Evolutionary conservation across 2,329 filamentous ascomycete species (phyloP).

Genomic region (Orbilia quercus): DNA sequence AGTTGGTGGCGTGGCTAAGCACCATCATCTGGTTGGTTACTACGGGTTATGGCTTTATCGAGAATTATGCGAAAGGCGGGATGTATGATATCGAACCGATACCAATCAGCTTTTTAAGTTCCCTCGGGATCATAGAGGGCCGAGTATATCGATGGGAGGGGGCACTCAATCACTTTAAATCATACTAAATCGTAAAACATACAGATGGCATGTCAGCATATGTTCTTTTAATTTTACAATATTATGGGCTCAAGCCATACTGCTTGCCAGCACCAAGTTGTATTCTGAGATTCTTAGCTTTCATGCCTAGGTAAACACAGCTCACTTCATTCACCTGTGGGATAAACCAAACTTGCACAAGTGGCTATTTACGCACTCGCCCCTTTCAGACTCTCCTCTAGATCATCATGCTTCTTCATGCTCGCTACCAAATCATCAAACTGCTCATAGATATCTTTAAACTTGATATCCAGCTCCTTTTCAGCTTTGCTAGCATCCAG

Average conservation of each 20-base stretch:
- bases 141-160: constrained; percentile 24
- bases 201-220: not conserved
- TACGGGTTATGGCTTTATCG: constrained; percentile 37
- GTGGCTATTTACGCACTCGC: not conserved
- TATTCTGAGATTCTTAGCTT: no score
- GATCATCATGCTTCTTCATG: constrained; percentile 24
- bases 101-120: constrained; percentile 42
- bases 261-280: no score
- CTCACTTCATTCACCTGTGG: no score
- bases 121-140: constrained; percentile 35
- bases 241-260: not conserved
- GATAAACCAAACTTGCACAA: no score
- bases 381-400: not conserved
- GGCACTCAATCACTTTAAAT: constrained; percentile 22
- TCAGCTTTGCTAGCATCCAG: constrained; percentile 50
- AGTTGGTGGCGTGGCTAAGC: constrained; percentile 15
- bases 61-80: constrained; percentile 38
- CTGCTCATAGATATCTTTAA: constrained; percentile 44
- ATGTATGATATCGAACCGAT: constrained; percentile 55
- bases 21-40: constrained; percentile 37
- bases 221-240: not conserved
- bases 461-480: constrained; percentile 48
- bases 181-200: constrained; percentile 10
- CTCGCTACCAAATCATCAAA: constrained; percentile 41
- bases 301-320: no score